A percentile compares a stretch with the other conserved stretches of the same genome.
Evolutionary conservation across 768 basidiomycete species (phyloP).

Genomic region (Termitomyces sp.): DNA sequence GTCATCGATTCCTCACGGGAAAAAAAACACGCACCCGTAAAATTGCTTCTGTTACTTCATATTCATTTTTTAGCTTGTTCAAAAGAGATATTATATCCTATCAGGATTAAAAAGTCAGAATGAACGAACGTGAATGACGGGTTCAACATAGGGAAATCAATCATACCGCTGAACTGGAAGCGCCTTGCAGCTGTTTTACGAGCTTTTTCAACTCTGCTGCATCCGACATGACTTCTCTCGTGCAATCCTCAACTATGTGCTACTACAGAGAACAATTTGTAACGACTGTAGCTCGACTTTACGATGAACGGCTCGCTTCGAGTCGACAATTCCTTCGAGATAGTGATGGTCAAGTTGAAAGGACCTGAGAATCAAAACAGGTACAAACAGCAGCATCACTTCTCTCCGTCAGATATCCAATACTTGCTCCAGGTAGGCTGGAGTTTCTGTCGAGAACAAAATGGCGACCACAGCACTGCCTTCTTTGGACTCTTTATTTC

Average conservation of each 20-base stretch:
- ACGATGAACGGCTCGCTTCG: constrained; percentile 13
- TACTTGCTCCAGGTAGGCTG: background rate
- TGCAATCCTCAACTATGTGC: constrained; percentile 26
- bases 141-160: constrained; percentile 27
- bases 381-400: constrained; percentile 17
- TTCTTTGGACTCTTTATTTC: constrained; percentile 61
- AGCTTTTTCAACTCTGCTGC: constrained; percentile 71
- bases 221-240: constrained; percentile 36
- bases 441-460: background rate
- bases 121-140: constrained; percentile 30
- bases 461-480: constrained; percentile 52
- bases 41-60: constrained; percentile 64
- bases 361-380: constrained; percentile 14
- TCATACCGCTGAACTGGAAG: constrained; percentile 54
- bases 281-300: constrained; percentile 17
- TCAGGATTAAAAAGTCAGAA: constrained; percentile 21
- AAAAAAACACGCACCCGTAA: constrained; percentile 57
- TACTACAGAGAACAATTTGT: constrained; percentile 24
- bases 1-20: constrained; percentile 18
- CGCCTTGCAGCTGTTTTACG: constrained; percentile 72
- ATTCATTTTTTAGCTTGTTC: constrained; percentile 58
- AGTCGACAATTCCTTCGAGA: constrained; percentile 11
- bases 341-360: constrained; percentile 16
- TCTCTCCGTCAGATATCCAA: background rate
- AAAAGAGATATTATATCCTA: constrained; percentile 66